Base-by-base conservation (phyloP, 1,284 basidiomycete genomes). In the Moesziomyces globuligerus region DNA sequence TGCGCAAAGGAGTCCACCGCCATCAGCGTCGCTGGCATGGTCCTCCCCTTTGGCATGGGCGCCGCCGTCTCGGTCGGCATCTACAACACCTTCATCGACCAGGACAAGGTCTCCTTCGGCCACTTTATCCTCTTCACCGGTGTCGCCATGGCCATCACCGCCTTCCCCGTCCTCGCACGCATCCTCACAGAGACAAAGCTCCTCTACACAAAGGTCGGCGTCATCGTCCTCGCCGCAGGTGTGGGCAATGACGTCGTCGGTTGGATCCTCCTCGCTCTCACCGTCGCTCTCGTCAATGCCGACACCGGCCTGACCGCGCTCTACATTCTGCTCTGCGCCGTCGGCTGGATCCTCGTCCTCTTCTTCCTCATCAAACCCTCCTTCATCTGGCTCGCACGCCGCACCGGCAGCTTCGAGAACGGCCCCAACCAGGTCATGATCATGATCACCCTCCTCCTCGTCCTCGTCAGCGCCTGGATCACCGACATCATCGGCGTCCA, bases 81-180 rank as follows among this genome's bases (percentile, higher is more conserved):
- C 29, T 98, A 95, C 85, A 84, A 90, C 50, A 80, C 87, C 4
- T 95, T 94, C 83, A 90, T 95, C 76, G 86, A 89, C 71, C 47
- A 42, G 11, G 57, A 76, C 24, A 84, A 83, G 41, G 87, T 90
- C 55, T 84, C 88, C 40, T 88, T 91, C 81, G 90, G 91, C 1
- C 87, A 96, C 80, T 98, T 98, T 83, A 88, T 98, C 86, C 89
- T 98, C 39, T 98, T 97, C 83, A 89, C 92, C 38, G 92, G 93
- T 45, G 92, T 95, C 17, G 90, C 93, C 0, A 93, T 90, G 84
- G 90, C 90, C 3, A 97, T 97, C 83, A 97, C 94, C 0, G 94
- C 94, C 0, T 84, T 85, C 49, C 84, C 87, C 0, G 94, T 98
- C 4, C 87, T 98, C 4, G 97, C 94, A 81, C 90, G 95, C 46